phyloP scores from a whole-genome alignment of 1,284 basidiomycete species.

The Inonotus obliquus region DNA sequence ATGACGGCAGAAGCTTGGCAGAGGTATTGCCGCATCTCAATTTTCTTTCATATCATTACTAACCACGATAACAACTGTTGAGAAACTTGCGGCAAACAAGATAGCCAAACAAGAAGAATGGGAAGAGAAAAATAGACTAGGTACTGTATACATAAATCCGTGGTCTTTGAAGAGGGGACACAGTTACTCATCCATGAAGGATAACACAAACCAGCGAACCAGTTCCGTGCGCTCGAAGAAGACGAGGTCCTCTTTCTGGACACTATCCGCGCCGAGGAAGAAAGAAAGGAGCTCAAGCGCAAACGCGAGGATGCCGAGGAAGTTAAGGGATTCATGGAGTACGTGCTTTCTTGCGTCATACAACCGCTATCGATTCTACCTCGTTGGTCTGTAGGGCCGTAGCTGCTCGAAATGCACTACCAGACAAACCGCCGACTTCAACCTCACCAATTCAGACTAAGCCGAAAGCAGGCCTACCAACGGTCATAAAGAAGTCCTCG shows the following conservation, averaged over 20 bases:
- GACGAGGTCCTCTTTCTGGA: slow-evolving; percentile 89
- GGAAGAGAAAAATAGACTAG: slow-evolving; percentile 89
- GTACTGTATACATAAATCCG: slow-evolving; percentile 30
- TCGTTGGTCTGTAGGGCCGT: slow-evolving; percentile 52
- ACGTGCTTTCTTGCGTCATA: slow-evolving; percentile 22
- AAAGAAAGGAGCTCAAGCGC: slow-evolving; percentile 68
- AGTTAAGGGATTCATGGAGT: slow-evolving; percentile 77
- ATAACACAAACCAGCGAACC: slow-evolving; percentile 55
- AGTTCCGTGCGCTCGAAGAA: slow-evolving; percentile 86
- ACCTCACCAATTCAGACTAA: slow-evolving; percentile 24
- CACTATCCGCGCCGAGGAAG: slow-evolving; percentile 71
- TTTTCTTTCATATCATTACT: slow-evolving; percentile 9
- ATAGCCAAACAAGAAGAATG: slow-evolving; percentile 90
- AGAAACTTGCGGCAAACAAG: slow-evolving; percentile 86
- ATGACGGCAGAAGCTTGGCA: slow-evolving; percentile 85
- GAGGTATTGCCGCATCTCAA: slow-evolving; percentile 51
- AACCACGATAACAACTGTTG: slow-evolving; percentile 20
- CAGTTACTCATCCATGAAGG: slow-evolving; percentile 16
- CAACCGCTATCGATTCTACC: slow-evolving; percentile 18
- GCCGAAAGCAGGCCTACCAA: slow-evolving; percentile 20
- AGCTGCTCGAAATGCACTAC: slow-evolving; percentile 58
- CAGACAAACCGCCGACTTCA: slow-evolving; percentile 43
- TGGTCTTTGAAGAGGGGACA: background rate
- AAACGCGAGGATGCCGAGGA: slow-evolving; percentile 79
- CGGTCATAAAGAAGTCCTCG: slow-evolving; percentile 42